Conservation (phyloP, 2,329 filamentous ascomycete species). For the Cercospora sp. region DNA sequence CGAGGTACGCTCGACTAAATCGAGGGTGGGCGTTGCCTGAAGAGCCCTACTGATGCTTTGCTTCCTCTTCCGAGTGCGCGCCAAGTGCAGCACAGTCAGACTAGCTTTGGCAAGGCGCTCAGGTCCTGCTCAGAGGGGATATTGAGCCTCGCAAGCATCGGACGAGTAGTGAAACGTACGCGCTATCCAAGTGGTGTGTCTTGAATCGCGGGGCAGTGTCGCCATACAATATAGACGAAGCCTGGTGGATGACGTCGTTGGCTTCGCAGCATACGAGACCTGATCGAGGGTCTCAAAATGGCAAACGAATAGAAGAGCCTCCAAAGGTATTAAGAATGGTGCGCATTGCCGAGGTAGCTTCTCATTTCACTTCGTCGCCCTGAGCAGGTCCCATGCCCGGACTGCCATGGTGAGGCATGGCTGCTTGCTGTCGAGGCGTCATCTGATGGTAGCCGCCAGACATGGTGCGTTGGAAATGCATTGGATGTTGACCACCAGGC, state of each 20-base stretch:
- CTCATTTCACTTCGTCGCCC: conserved; percentile 38
- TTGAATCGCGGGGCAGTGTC: neutral
- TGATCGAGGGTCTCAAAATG: neutral
- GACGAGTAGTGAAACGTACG: neutral
- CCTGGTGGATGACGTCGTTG: neutral
- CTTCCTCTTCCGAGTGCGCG: neutral
- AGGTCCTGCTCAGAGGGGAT: neutral
- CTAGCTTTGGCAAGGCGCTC: neutral
- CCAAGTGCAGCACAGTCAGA: neutral
- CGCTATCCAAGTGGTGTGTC: neutral
- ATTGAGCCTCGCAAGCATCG: neutral
- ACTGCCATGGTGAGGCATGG: conserved; percentile 35
- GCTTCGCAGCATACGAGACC: neutral
- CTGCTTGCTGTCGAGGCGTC: conserved; percentile 39
- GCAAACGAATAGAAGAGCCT: neutral
- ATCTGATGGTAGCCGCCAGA: conserved; percentile 38
- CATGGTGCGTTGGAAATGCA: conserved; percentile 35
- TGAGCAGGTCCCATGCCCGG: conserved; percentile 33
- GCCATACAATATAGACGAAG: neutral
- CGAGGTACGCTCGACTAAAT: neutral
- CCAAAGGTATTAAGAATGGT: neutral
- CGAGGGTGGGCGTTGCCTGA: neutral
- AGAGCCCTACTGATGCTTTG: neutral
- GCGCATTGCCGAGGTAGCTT: neutral
- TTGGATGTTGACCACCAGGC: conserved; percentile 31